These are phyloP conservation scores for Neurospora sp. DNA, from an alignment of 495 filamentous ascomycete species.

Conservation along the genomic window DNA sequence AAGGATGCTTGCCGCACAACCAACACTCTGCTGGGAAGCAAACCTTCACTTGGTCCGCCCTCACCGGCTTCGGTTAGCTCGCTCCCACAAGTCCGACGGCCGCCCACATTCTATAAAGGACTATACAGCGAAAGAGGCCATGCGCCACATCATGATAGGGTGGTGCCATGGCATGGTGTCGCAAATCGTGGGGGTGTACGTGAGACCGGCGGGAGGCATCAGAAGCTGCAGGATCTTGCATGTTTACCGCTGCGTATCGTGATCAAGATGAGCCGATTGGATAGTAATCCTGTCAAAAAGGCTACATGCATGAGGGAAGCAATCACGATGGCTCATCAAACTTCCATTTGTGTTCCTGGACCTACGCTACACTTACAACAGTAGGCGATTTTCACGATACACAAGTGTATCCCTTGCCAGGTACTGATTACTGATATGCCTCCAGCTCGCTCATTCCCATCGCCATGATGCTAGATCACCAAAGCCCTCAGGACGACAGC, in stretches of 20 bases:
- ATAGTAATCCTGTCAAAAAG: not conserved
- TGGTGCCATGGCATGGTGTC: not conserved
- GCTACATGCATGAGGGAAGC: not conserved
- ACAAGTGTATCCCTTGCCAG: not conserved
- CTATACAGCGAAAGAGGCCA: not conserved
- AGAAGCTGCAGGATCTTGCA: not conserved
- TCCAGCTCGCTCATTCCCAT: not conserved
- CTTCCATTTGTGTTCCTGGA: not conserved
- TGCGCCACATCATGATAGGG: not conserved
- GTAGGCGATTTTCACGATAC: not conserved
- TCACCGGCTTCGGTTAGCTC: not conserved
- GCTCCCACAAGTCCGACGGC: not conserved
- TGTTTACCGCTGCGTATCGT: not conserved
- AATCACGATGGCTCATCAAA: not conserved
- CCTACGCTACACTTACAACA: not conserved
- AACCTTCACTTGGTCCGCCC: not conserved
- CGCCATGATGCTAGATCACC: not conserved
- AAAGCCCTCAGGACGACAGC: not conserved
- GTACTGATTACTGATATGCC: not conserved
- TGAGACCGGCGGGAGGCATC: not conserved
- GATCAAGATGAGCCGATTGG: not conserved
- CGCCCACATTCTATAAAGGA: not conserved
- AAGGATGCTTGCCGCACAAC: not conserved
- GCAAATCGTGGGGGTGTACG: not conserved
- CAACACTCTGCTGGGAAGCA: not conserved